Conservation (phyloP, 2,329 filamentous ascomycete genomes). For the Ophiostoma triangulosporum region DNA sequence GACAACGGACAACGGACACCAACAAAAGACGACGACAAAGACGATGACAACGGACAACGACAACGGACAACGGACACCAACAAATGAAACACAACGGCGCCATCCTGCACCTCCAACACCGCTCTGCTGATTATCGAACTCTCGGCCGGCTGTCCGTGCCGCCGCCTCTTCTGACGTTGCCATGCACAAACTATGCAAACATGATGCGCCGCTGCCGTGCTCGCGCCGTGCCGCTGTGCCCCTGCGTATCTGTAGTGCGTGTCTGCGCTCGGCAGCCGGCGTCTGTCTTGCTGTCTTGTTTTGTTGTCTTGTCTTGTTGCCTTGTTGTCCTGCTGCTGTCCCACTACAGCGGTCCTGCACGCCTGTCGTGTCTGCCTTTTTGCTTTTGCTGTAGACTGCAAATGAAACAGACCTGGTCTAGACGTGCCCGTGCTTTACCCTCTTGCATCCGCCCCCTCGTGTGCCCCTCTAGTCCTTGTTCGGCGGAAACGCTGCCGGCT, state of each 20-base stretch:
- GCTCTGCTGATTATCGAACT: no score
- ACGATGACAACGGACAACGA: not conserved
- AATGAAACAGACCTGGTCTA: no score
- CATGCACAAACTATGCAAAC: not conserved
- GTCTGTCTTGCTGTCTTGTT: not conserved
- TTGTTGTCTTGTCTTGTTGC: not conserved
- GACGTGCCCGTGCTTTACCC: not conserved
- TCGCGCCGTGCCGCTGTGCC: not conserved
- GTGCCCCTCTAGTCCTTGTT: conserved; percentile 19
- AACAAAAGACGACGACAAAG: not conserved
- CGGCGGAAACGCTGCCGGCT: conserved; percentile 68
- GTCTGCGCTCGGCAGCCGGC: not conserved
- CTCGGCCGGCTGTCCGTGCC: no score
- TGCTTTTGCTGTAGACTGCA: no score
- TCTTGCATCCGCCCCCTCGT: not conserved
- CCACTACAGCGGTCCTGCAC: no score
- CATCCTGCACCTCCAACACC: not conserved
- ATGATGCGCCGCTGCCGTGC: not conserved
- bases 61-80: not conserved
- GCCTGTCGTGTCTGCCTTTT: not conserved
- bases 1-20: not conserved
- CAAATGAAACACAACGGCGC: no score
- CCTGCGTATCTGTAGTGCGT: no score
- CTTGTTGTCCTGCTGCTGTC: not conserved
- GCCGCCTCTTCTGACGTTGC: not conserved